Evolutionary conservation across 768 basidiomycete genomes (phyloP), one percentile per base, ranked within the genome.

Genomic region (Mycena vitilis): DNA sequence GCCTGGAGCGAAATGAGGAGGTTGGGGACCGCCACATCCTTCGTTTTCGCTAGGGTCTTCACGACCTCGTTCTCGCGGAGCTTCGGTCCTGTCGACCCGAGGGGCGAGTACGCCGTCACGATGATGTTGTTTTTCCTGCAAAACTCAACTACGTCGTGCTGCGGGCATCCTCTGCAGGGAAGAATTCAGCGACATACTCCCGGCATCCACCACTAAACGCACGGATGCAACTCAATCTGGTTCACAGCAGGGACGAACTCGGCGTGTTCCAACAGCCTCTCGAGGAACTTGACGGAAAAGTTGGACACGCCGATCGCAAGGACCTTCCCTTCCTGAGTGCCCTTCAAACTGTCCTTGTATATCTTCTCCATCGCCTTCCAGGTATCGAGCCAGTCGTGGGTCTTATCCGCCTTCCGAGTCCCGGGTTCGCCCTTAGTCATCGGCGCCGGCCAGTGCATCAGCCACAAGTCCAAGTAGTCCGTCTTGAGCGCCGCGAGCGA

Each of bases 401-500:
- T 55, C 58, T 61, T 61, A 51, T 71, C 70, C 18, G 70, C 30
- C 30, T 30, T 30, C 30, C 63, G 15, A 44, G 16, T 5, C 63
- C 45, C 11, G 70, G 30, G 70, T 58, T 82, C 82, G 66, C 87
- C 87, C 49, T 73, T 72, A 13, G 85, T 87, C 87, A 93, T 87
- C 40, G 93, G 90, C 22, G 91, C 88, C 16, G 94, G 94, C 93
- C 92, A 94, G 79, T 94, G 92, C 86, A 94, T 88, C 65, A 93
- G 81, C 87, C 91, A 95, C 30, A 95, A 87, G 75, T 96, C 93
- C 54, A 96, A 82, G 76, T 96, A 96, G 56, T 88, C 83, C 1
- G 89, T 91, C 37, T 87, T 88, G 54, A 97, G 88, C 61, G 84
- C 82, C 72, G 83, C 80, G 64, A 96, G 85, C n/a, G 92, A 92